Evolutionary conservation across 768 basidiomycete species (phyloP).

Genomic region (Xanthoconium stramineum): DNA sequence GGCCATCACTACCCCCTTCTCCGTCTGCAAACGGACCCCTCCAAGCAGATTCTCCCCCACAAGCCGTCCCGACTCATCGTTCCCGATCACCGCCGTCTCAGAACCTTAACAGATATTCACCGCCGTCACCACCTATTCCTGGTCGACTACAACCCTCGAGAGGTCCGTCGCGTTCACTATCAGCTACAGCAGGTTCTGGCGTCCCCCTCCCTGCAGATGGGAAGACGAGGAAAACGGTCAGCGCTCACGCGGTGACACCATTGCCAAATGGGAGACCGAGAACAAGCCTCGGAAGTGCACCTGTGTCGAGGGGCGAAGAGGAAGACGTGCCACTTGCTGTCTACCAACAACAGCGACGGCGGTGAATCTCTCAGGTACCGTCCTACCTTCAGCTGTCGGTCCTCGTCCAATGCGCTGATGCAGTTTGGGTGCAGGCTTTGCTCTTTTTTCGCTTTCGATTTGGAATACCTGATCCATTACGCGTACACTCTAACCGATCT

Average conservation of each 20-base stretch:
- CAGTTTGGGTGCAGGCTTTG: constrained; percentile 2
- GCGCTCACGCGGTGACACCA: constrained; percentile 55
- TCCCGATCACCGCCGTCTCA: constrained; percentile 55
- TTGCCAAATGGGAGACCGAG: constrained; percentile 38
- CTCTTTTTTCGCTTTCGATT: background rate
- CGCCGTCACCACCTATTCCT: constrained; percentile 25
- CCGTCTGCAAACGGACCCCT: constrained; percentile 25
- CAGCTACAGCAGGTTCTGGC: constrained; percentile 55
- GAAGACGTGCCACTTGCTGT: constrained; percentile 79
- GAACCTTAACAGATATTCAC: constrained; percentile 37
- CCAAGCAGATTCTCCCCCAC: constrained; percentile 24
- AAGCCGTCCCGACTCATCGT: constrained; percentile 35
- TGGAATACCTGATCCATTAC: constrained; percentile 4
- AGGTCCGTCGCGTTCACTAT: constrained; percentile 63
- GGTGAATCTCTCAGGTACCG: constrained; percentile 25
- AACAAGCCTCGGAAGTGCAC: constrained; percentile 36
- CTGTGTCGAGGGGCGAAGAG: constrained; percentile 47
- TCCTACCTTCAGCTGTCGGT: background rate
- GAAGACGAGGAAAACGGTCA: constrained; percentile 59
- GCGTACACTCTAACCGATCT: constrained; percentile 21
- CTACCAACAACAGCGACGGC: constrained; percentile 74
- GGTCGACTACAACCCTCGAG: constrained; percentile 31
- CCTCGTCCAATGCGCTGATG: constrained; percentile 6
- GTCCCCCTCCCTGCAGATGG: constrained; percentile 41
- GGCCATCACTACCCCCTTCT: constrained; percentile 33